Base-by-base conservation (phyloP, 345 rosid genomes). In the Eucalyptus pauciflora region DNA sequence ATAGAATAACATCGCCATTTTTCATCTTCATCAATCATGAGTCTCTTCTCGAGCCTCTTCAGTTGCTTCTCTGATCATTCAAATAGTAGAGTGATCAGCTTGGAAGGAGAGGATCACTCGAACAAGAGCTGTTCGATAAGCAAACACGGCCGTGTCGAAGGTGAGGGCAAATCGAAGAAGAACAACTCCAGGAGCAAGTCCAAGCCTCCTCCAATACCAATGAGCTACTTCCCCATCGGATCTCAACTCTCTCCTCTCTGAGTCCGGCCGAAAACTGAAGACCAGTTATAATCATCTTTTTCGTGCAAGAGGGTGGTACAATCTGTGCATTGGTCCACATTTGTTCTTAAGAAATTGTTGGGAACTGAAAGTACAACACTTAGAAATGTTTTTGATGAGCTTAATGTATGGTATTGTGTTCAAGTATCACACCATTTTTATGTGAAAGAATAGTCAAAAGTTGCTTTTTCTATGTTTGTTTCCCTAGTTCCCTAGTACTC, bases 181-280 rank as follows among this genome's bases (percentile, higher is more conserved):
- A 83, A 51, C 80, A 8, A 2, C 48, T 45, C 81, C 88, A 87
- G 41, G 52, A 46, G 88, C 50, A 88, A 79, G 33, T 7, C 50
- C 56, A 88, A 83, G 50, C 45, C 86, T 41, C 89, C 87, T 86
- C 87, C 89, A 4, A 81, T 88, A 50, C 41, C 86, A 5, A 49
- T 88, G 69, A 14, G 86, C 20, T 88, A 88, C 76, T 91, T 91
- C 87, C 92, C 92, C 50, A 87, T 89, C 8, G 89, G 89, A 80
- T 88, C 89, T 29, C 62, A 71, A 56, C 86, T 54, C 37, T 88
- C 89, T 16, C 90, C 37, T 31, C 64, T 83, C 45, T 60, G 58
- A 48, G 87, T 54, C 48, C 13, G 41, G 45, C 50, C 86, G 8
- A 76, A 76, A 22, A 22, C 48, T 76, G 13, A 71, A 24, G 37